Percentiles rank a stretch among this genome's conserved stretches.
Conservation (phyloP, 1,284 basidiomycete genomes). For the Cryptococcus sp. region DNA sequence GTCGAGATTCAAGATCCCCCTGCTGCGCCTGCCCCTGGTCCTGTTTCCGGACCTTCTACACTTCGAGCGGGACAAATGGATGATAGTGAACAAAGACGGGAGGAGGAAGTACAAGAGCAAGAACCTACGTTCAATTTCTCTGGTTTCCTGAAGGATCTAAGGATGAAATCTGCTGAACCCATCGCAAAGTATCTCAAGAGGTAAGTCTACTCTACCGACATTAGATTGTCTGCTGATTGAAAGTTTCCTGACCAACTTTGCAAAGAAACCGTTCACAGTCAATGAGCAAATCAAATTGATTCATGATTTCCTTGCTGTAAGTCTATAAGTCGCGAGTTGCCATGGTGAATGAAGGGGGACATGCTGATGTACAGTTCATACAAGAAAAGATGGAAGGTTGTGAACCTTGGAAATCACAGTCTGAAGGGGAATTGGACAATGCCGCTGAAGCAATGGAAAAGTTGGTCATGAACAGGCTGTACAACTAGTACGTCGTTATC, state of each 20-base stretch:
- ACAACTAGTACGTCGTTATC: conserved; percentile 67
- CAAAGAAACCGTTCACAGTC: conserved; percentile 80
- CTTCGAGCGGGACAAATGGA: neutral
- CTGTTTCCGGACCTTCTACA: too few relatives aligned
- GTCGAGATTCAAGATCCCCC: too few relatives aligned
- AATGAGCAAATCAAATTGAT: conserved; percentile 90
- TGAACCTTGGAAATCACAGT: conserved; percentile 71
- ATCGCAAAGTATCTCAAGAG: conserved; percentile 86
- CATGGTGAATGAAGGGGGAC: neutral
- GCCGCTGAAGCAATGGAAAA: conserved; percentile 99
- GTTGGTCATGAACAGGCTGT: conserved; percentile 96
- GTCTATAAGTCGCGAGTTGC: conserved; percentile 33
- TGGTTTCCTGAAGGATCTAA: conserved; percentile 83
- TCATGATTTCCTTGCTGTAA: conserved; percentile 79
- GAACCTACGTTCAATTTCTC: conserved; percentile 46
- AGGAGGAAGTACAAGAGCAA: neutral
- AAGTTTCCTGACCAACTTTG: conserved; percentile 85
- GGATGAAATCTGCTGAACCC: conserved; percentile 73
- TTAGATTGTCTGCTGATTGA: neutral
- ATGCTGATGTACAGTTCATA: conserved; percentile 64
- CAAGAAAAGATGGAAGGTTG: conserved; percentile 74
- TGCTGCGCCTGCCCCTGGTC: too few relatives aligned
- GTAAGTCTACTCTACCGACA: conserved; percentile 49
- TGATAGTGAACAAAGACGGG: neutral
- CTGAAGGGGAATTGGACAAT: conserved; percentile 86